These are phyloP conservation scores for Saccharomycopsis olivae DNA, from an alignment of 805 yeast genomes.

Conservation along the genomic window DNA sequence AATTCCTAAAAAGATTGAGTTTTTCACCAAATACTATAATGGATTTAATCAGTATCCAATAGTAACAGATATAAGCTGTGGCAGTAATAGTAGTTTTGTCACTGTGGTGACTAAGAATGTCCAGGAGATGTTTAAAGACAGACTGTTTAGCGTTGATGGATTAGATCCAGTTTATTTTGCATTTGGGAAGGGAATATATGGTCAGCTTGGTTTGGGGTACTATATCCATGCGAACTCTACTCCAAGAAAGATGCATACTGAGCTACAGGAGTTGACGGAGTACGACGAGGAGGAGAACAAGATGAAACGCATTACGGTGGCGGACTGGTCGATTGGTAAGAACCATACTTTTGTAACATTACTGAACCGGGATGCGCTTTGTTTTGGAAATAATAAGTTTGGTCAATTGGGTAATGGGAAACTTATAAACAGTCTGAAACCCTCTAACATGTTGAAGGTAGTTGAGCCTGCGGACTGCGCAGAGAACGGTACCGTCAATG, in stretches of 20 bases:
- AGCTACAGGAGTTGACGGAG: slow-evolving; percentile 33
- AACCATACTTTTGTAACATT: slow-evolving; percentile 57
- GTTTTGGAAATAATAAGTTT: slow-evolving; percentile 76
- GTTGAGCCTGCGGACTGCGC: slow-evolving; percentile 38
- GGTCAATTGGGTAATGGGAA: slow-evolving; percentile 87
- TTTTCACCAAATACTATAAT: slow-evolving; percentile 31
- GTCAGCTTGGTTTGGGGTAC: slow-evolving; percentile 75
- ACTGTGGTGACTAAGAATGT: slow-evolving; percentile 27
- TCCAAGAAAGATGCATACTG: slow-evolving; percentile 48
- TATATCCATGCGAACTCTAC: slow-evolving; percentile 62
- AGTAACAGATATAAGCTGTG: slow-evolving; percentile 51
- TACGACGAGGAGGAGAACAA: slow-evolving; percentile 37
- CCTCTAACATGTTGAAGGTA: slow-evolving; percentile 42
- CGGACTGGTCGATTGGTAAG: slow-evolving; percentile 47
- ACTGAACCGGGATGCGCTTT: slow-evolving; percentile 52
- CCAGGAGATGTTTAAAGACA: slow-evolving; percentile 23
- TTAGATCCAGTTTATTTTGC: slow-evolving; percentile 34
- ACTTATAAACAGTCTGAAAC: slow-evolving; percentile 45
- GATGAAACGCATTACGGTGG: slow-evolving; percentile 37
- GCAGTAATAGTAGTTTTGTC: slow-evolving; percentile 55
- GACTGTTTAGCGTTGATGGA: slow-evolving; percentile 20
- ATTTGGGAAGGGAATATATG: slow-evolving; percentile 79
- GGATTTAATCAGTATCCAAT: slow-evolving; percentile 32
- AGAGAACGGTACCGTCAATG: slow-evolving; percentile 9
- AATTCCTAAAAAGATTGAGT: slow-evolving; percentile 48